A percentile compares a stretch with the other conserved stretches of the same genome.
Conservation (phyloP, 805 yeast genomes). For the Novakomyces olei region DNA sequence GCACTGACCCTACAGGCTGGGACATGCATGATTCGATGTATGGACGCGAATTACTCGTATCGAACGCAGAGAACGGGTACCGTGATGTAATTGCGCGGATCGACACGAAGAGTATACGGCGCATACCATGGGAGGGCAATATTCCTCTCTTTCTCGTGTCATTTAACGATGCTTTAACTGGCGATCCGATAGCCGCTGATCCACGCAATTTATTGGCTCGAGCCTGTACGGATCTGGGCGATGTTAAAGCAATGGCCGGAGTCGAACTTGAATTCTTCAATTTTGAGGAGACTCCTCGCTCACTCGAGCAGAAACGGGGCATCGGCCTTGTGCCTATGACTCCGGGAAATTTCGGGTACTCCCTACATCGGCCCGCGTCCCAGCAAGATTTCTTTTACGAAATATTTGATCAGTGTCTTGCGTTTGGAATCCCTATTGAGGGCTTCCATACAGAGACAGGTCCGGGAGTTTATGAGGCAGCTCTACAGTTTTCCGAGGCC, state of each 20-base stretch:
- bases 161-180: conserved; percentile 10
- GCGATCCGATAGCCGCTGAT: conserved; percentile 13
- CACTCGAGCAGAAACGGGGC: conserved; percentile 11
- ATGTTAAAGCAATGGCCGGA: conserved; percentile 15
- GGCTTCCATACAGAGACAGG: conserved; percentile 19
- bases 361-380: conserved; percentile 15
- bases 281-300: conserved; percentile 12
- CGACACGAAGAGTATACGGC: conserved; percentile 11
- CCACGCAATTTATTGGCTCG: conserved; percentile 14
- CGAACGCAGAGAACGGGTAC: conserved; percentile 15
- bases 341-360: conserved; percentile 18
- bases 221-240: conserved; percentile 8
- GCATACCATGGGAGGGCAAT: conserved; percentile 15
- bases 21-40: conserved; percentile 17
- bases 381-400: conserved; percentile 14
- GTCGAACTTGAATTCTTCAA: conserved; percentile 17
- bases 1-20: too few species aligned
- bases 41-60: conserved; percentile 11
- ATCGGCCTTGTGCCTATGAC: conserved; percentile 13
- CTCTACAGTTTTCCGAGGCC: conserved; percentile 15
- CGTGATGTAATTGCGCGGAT: conserved; percentile 14
- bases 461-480: conserved; percentile 18
- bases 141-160: conserved; percentile 15
- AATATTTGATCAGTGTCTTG: conserved; percentile 10
- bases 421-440: conserved; percentile 13